A percentile compares a stretch with the other conserved stretches of the same genome.
Evolutionary conservation across 305 asterid genomes (phyloP).

Genomic region (Fraxinus albicans): DNA sequence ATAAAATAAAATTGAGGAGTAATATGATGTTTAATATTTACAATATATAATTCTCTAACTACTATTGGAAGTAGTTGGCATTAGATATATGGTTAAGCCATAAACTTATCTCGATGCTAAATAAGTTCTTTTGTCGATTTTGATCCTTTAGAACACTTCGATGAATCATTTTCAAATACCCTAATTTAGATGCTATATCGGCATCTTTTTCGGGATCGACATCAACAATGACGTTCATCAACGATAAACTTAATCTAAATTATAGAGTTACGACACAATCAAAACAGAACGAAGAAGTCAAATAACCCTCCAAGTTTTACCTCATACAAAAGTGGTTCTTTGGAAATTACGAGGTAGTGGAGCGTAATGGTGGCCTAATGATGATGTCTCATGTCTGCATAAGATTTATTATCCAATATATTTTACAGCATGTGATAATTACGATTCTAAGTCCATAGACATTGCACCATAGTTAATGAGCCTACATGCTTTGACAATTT

Average conservation of each 20-base stretch:
- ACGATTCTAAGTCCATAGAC: not conserved
- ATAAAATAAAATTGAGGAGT: not conserved
- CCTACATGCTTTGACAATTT: conserved; percentile 4
- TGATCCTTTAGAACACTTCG: not conserved
- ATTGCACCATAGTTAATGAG: not conserved
- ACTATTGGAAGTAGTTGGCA: not conserved
- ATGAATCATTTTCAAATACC: not conserved
- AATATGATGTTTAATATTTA: not conserved
- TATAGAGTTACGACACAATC: not conserved
- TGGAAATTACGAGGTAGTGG: not conserved
- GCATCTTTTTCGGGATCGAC: not conserved
- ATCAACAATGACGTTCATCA: not conserved
- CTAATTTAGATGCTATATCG: not conserved
- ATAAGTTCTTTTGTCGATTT: not conserved
- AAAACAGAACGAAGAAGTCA: no score
- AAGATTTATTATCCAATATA: not conserved
- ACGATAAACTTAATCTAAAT: no score
- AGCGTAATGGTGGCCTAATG: not conserved
- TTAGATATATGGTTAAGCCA: not conserved
- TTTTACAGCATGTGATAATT: not conserved
- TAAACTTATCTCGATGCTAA: not conserved
- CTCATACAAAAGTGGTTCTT: not conserved
- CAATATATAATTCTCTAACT: not conserved
- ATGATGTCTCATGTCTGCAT: not conserved
- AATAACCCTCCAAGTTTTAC: not conserved